phyloP scores from a whole-genome alignment of 2,329 filamentous ascomycete genomes.

The Fusarium brachygibbosum region DNA sequence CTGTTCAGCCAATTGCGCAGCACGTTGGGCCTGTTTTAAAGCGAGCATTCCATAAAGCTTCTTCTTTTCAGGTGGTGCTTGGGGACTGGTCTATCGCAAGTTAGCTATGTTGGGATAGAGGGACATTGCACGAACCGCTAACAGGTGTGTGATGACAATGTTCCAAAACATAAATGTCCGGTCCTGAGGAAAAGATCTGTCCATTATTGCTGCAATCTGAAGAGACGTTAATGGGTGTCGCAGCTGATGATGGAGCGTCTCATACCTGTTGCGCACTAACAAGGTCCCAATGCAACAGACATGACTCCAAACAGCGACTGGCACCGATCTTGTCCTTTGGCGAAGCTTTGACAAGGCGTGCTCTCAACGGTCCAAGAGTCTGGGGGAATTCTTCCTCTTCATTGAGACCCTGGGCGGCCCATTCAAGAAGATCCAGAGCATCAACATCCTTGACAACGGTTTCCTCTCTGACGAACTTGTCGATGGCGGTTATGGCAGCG shows the following conservation, averaged over 20 bases:
- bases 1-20: constrained; percentile 61
- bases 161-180: constrained; percentile 67
- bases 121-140: constrained; percentile 60
- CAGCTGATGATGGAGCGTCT: not conserved
- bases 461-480: constrained; percentile 62
- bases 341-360: constrained; percentile 66
- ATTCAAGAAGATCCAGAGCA: constrained; percentile 67
- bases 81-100: constrained; percentile 58
- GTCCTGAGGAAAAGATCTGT: constrained; percentile 65
- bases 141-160: constrained; percentile 66
- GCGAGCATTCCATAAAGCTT: constrained; percentile 66
- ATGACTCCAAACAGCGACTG: constrained; percentile 64
- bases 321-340: constrained; percentile 60
- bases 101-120: constrained; percentile 16
- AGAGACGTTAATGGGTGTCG: constrained; percentile 14
- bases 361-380: constrained; percentile 64
- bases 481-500: constrained; percentile 60
- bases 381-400: constrained; percentile 59
- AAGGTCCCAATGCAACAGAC: constrained; percentile 68
- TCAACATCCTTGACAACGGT: constrained; percentile 64
- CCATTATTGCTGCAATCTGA: constrained; percentile 66
- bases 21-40: constrained; percentile 65
- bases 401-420: constrained; percentile 60
- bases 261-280: constrained; percentile 69
- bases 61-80: constrained; percentile 63